Conservation (phyloP, 1,139 yeast genomes). For the Yamadazyma songkhlaensis region DNA sequence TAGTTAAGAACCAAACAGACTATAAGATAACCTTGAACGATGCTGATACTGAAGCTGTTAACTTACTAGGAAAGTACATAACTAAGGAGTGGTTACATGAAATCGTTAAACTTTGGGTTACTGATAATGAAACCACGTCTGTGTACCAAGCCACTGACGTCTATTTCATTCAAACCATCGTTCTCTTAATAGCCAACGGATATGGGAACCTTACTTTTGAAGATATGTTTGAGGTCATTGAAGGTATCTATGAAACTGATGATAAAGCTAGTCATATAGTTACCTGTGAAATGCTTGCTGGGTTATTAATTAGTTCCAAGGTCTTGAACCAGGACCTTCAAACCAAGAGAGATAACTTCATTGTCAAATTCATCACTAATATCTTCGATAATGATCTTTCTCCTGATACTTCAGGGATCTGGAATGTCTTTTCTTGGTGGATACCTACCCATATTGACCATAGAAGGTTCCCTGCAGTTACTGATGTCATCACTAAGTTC, state of each 20-base stretch:
- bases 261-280: constrained; percentile 66
- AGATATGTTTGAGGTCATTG: constrained; percentile 51
- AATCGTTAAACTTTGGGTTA: constrained; percentile 54
- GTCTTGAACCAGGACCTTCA: constrained; percentile 23
- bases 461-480: constrained; percentile 61
- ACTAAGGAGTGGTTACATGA: constrained; percentile 57
- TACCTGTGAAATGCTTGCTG: constrained; percentile 58
- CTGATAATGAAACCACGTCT: constrained; percentile 62
- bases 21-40: constrained; percentile 22
- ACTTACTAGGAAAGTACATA: constrained; percentile 43
- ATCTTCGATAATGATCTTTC: constrained; percentile 62
- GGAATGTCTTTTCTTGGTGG: constrained; percentile 82
- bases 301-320: constrained; percentile 52
- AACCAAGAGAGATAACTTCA: constrained; percentile 43
- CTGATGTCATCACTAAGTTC: constrained; percentile 44
- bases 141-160: constrained; percentile 65
- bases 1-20: constrained; percentile 28
- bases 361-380: constrained; percentile 39
- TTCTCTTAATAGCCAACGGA: constrained; percentile 44
- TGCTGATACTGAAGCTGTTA: constrained; percentile 39
- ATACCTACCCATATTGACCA: constrained; percentile 62
- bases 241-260: constrained; percentile 53
- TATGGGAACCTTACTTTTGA: constrained; percentile 33
- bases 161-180: constrained; percentile 45
- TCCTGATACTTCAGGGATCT: constrained; percentile 72